Base-by-base conservation (phyloP, 164 flowering plant species). In the Nymphaea thermarum region DNA sequence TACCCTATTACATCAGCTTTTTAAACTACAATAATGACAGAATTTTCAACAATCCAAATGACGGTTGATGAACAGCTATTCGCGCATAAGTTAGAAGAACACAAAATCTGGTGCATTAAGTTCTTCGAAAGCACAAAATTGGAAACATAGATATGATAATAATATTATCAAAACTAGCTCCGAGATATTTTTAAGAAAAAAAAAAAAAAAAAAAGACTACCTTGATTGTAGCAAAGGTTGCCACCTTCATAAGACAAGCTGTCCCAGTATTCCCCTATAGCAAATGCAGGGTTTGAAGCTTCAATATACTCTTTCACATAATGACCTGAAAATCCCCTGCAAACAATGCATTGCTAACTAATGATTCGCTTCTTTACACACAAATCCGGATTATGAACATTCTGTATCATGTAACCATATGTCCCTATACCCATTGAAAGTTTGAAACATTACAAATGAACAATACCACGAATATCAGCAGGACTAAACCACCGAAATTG, bases 261-360 rank as follows among this genome's bases (percentile, higher is more conserved):
- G 68, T 85, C 89, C 89, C 89, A 85, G 63, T 85, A 82, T 78
- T 85, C 89, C 64, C 87, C 89, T 65, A 85, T 81, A 15, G 89
- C 82, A 79, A 83, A 85, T 65, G 81, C 83, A 67, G 89, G 89
- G 66, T 75, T 78, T 66, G 87, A 82, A 68, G 80, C 72, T 71
- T 82, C 83, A 43, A 85, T 79, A 67, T 83, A 85, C 70, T 83
- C 86, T 76, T 85, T 85, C 43, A 83, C 83, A 68, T 76, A 83
- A 17, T 72, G 74, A 76, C 88, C 88, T 36, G 83, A 83, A 74
- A 85, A 85, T 8, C 88, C 88, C 72, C 88, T 82, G 82, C 66
- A 72, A 67, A 63, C 14, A 74, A 64, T 0, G 5, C 55, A 47
- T 7, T 12, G 12, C 7, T 47, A 6, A 47, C 55, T 2, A 47